These are phyloP conservation scores for Scedosporium apiospermum DNA, from an alignment of 2,329 filamentous ascomycete species.

Conservation along the genomic window DNA sequence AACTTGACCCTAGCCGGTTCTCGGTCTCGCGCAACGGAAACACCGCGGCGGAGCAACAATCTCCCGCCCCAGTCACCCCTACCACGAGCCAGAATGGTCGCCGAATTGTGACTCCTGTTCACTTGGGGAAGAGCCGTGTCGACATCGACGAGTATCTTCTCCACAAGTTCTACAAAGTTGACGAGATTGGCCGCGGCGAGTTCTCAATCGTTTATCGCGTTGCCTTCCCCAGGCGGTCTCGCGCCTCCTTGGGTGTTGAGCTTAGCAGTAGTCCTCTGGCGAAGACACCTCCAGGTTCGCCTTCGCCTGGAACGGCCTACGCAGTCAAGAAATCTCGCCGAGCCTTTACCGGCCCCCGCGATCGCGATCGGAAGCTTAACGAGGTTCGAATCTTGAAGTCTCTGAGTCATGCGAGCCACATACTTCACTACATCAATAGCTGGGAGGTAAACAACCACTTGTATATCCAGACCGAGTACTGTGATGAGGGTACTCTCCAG, in stretches of 20 bases:
- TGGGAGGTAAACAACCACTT: slow-evolving; percentile 83
- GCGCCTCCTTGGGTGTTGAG: slow-evolving; percentile 12
- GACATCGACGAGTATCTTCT: slow-evolving; percentile 63
- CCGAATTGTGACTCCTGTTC: slow-evolving; percentile 56
- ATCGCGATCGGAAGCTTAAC: slow-evolving; percentile 73
- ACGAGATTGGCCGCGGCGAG: slow-evolving; percentile 75
- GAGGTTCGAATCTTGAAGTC: slow-evolving; percentile 73
- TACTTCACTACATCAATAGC: slow-evolving; percentile 72
- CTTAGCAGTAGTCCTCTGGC: neutral
- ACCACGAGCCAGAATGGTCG: slow-evolving; percentile 36
- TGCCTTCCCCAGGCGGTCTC: slow-evolving; percentile 25
- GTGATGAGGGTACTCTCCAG: slow-evolving; percentile 86
- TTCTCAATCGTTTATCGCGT: slow-evolving; percentile 91
- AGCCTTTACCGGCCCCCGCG: slow-evolving; percentile 65
- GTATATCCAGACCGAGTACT: slow-evolving; percentile 97
- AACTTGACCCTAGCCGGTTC: slow-evolving; percentile 71
- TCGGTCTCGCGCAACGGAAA: slow-evolving; percentile 60
- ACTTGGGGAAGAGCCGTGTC: slow-evolving; percentile 55
- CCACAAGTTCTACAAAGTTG: slow-evolving; percentile 70
- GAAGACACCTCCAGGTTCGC: slow-evolving; percentile 32
- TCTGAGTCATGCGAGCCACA: slow-evolving; percentile 73
- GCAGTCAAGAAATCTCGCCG: slow-evolving; percentile 91
- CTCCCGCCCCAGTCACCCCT: slow-evolving; percentile 63
- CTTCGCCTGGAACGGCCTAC: slow-evolving; percentile 55
- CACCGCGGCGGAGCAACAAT: neutral